These are phyloP conservation scores for Scheffersomyces amazonensis DNA, from an alignment of 805 yeast genomes.

Conservation along the genomic window DNA sequence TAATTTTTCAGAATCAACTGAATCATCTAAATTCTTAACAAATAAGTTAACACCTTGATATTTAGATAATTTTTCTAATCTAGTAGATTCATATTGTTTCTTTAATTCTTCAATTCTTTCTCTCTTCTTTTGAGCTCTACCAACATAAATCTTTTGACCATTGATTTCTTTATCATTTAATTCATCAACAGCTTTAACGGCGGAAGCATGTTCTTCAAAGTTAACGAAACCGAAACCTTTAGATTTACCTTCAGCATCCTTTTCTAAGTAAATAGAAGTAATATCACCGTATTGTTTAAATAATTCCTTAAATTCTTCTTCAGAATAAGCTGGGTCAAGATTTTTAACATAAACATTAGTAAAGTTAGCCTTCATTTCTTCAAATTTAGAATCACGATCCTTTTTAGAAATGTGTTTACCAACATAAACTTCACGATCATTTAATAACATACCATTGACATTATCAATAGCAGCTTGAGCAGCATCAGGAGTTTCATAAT, in stretches of 20 bases:
- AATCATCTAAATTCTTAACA: conserved; percentile 93
- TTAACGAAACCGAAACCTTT: conserved; percentile 96
- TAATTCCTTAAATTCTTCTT: conserved; percentile 67
- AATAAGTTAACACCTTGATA: conserved; percentile 97
- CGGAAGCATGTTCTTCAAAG: conserved; percentile 83
- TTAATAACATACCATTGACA: conserved; percentile 97
- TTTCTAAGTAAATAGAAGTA: conserved; percentile 79
- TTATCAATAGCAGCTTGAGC: conserved; percentile 94
- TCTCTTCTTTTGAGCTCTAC: conserved; percentile 98
- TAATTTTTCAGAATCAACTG: conserved; percentile 86
- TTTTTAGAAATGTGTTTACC: conserved; percentile 90
- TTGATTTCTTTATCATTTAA: conserved; percentile 83
- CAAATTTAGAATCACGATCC: conserved; percentile 92
- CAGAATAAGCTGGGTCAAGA: conserved; percentile 67
- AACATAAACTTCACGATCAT: conserved; percentile 93
- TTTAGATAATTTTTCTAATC: conserved; percentile 87
- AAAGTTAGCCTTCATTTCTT: conserved; percentile 86
- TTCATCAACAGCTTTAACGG: conserved; percentile 87
- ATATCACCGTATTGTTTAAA: conserved; percentile 74
- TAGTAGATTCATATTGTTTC: conserved; percentile 88
- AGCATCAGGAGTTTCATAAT: conserved; percentile 88
- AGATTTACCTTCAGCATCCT: conserved; percentile 82
- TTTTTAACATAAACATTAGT: conserved; percentile 96
- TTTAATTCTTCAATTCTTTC: conserved; percentile 96
- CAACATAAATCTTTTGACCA: conserved; percentile 87